Evolutionary conservation across 371 early-diverging fungal species (phyloP).

Genomic region (Rhizopus sp.): DNA sequence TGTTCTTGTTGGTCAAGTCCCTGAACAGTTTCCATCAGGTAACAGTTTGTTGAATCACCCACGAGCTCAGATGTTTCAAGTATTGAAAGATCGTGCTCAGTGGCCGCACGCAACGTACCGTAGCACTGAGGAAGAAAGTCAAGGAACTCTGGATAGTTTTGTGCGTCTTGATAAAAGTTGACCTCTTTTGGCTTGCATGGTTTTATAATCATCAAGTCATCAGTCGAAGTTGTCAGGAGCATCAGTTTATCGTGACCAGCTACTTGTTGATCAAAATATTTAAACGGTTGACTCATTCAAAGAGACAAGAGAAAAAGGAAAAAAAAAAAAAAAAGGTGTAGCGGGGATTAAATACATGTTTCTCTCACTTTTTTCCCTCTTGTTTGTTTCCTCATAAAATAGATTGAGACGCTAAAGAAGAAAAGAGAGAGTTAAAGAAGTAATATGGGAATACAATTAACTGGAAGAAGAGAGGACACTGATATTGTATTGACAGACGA

Average conservation of each 20-base stretch:
- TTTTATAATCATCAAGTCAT: slow-evolving; percentile 66
- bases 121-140: slow-evolving; percentile 71
- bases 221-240: slow-evolving; percentile 35
- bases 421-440: too few species aligned
- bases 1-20: slow-evolving; percentile 22
- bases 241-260: slow-evolving; percentile 70
- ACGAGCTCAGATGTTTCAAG: slow-evolving; percentile 18
- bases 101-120: slow-evolving; percentile 57
- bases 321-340: slow-evolving; percentile 2
- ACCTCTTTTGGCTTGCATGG: slow-evolving; percentile 60
- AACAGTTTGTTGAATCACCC: slow-evolving; percentile 1
- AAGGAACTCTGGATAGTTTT: slow-evolving; percentile 54
- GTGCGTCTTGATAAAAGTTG: slow-evolving; percentile 65
- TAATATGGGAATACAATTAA: slow-evolving; percentile 24
- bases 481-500: slow-evolving; percentile 53
- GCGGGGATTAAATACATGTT: not conserved
- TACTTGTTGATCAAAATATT: slow-evolving; percentile 61
- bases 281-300: slow-evolving; percentile 5
- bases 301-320: not conserved
- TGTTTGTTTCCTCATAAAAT: not conserved
- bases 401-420: too few species aligned
- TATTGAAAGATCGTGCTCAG: slow-evolving; percentile 32
- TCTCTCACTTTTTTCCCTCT: not conserved
- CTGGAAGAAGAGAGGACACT: slow-evolving; percentile 49
- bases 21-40: not conserved